These are phyloP conservation scores for Pholiota conissans DNA, from an alignment of 768 basidiomycete species.

Conservation along the genomic window DNA sequence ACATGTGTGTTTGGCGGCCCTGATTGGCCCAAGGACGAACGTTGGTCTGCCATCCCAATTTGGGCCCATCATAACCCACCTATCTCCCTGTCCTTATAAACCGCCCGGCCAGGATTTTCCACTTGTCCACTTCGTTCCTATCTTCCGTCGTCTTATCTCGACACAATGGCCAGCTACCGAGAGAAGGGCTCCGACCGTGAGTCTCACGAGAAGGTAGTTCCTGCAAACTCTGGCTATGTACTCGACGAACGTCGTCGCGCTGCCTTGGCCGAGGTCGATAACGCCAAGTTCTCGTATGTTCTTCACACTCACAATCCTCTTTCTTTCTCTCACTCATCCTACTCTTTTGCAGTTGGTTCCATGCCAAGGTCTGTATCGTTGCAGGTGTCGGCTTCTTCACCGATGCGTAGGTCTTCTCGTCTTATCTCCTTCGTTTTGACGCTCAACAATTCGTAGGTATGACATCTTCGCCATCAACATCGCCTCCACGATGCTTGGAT, in stretches of 20 bases:
- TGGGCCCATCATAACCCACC: not conserved
- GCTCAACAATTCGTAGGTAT: slow-evolving; percentile 40
- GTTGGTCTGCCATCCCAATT: not conserved
- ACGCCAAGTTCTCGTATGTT: slow-evolving; percentile 78
- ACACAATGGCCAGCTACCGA: slow-evolving; percentile 34
- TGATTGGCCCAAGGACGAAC: slow-evolving; percentile 8
- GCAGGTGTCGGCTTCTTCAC: slow-evolving; percentile 92
- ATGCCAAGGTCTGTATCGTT: slow-evolving; percentile 70
- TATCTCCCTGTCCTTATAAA: slow-evolving; percentile 3
- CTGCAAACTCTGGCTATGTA: slow-evolving; percentile 33
- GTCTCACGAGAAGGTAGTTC: slow-evolving; percentile 27
- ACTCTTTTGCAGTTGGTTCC: slow-evolving; percentile 65
- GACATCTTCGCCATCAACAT: slow-evolving; percentile 93
- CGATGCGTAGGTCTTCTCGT: slow-evolving; percentile 59
- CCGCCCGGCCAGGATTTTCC: not conserved
- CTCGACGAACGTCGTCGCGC: slow-evolving; percentile 76
- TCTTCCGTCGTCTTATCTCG: slow-evolving; percentile 5
- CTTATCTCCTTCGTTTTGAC: not conserved
- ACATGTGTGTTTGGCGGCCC: not conserved
- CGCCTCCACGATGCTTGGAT: slow-evolving; percentile 79
- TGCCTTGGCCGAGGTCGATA: slow-evolving; percentile 85
- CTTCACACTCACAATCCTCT: not conserved
- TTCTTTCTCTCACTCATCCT: slow-evolving; percentile 4
- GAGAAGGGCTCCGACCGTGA: slow-evolving; percentile 38
- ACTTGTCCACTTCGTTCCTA: slow-evolving; percentile 1